Conservation (phyloP, 2,329 filamentous ascomycete species). For the Penicillium sp. region DNA sequence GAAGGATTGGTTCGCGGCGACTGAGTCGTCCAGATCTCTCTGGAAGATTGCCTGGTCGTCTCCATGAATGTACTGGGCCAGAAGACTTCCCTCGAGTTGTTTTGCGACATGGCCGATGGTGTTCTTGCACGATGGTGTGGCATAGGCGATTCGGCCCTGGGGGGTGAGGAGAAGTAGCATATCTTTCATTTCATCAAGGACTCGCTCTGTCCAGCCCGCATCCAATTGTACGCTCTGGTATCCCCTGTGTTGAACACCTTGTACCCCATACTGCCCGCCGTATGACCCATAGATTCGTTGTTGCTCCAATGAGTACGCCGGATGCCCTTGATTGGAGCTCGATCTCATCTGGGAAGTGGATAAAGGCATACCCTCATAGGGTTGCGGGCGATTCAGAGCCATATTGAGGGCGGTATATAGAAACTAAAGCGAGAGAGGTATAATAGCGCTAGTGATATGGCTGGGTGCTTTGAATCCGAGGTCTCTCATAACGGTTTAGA, state of each 20-base stretch:
- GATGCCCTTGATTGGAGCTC: conserved; percentile 11
- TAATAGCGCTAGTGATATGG: neutral
- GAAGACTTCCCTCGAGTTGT: conserved; percentile 70
- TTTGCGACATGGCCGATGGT: conserved; percentile 73
- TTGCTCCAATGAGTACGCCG: conserved; percentile 8
- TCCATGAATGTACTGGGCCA: conserved; percentile 79
- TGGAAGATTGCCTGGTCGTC: conserved; percentile 82
- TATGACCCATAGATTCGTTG: conserved; percentile 13
- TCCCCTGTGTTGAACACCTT: conserved; percentile 9
- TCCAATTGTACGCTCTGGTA: conserved; percentile 56
- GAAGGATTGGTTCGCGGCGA: conserved; percentile 73
- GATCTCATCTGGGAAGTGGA: conserved; percentile 7
- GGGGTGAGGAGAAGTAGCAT: conserved; percentile 83
- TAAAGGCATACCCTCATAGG: conserved; percentile 11
- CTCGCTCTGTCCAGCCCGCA: conserved; percentile 79
- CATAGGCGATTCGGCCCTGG: conserved; percentile 78
- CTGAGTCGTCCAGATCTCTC: conserved; percentile 84
- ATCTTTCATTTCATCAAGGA: conserved; percentile 86
- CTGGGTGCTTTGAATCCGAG: neutral
- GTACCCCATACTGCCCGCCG: conserved; percentile 11
- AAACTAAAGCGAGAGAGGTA: neutral
- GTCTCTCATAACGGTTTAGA: neutral
- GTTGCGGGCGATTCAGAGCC: conserved; percentile 14
- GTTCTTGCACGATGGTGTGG: conserved; percentile 72
- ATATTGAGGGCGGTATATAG: conserved; percentile 5